Base-by-base conservation (phyloP, 345 rosid genomes). In the Excoecaria agallocha region DNA sequence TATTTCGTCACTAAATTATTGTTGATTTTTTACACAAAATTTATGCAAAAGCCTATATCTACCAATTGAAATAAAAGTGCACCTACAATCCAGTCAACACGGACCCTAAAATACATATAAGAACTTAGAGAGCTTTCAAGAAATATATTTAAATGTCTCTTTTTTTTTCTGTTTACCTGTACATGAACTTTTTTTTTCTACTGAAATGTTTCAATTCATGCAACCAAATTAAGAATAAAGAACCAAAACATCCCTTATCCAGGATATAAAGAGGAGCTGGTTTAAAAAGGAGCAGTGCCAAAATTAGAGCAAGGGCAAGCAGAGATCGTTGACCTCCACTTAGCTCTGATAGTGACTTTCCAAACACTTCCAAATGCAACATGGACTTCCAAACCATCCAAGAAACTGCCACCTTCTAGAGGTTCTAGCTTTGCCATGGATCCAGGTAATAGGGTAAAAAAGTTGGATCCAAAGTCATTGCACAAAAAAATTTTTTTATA, bases 231-330 rank as follows among this genome's bases (percentile, higher is more conserved):
- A 43, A 76, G 6, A 66, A 62, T 58, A 49, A 51, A 22, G 65
- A 71, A 70, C 3, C 13, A 17, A 35, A 46, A 15, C 77, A 79
- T 83, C 90, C 98, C 97, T 95, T 98, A 60, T 95, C 99, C 38
- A 95, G 85, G 66, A 95, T 95, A 73, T 95, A 95, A 38, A 95
- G 96, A 13, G 99, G 98, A 79, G 99, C 99, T 19, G 99, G 98
- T 81, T 93, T 95, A 85, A 95, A 95, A 73, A 91, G 97, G 72
- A 95, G 97, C 77, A 95, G 80, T 64, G 99, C 99, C 82, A 95
- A 84, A 78, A 94, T 94, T 58, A 94, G 80, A 66, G 98, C 92
- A 46, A 94, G 96, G 59, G 98, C 97, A n/a, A 94, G 90, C 45
- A 94, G 83, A 81, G 97, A 92, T 68, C 98, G 81, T 78, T 94